Base-by-base conservation (phyloP, 345 rosid species). In the Gossypium stocksii region DNA sequence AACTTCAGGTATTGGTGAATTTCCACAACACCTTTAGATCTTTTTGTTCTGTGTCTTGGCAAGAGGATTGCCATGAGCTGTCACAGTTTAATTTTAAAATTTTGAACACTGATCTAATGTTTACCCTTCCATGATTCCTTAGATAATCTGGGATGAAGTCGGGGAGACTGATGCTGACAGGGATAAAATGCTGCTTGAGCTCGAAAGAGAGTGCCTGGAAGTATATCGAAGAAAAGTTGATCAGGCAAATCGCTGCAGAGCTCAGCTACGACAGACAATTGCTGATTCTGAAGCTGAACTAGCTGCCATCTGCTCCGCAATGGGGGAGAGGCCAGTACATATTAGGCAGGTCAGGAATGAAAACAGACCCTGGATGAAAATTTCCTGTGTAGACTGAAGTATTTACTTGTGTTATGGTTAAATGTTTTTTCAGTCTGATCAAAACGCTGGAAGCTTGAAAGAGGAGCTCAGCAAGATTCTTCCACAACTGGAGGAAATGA, bases 111-210 rank as follows among this genome's bases (percentile, higher is more conserved):
- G 11, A 70, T 63, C 19, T 56, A 56, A 56, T 45, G 27, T 61
- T 23, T 48, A 44, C 2, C 4, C 43, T 66, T 38, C 46, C 41
- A 20, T 77, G 58, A 2, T 70, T 75, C 23, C 1, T 61, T 72
- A 93, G 99, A 87, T 91, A 61, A 95, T 93, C 48, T 93, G 98
- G 98, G 89, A 91, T 85, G 99, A 96, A 85, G 93, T 96, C 62
- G 98, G 99, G 83, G 99, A 95, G 85, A 73, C 89, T 1, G 91
- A 91, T 73, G 53, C 83, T 25, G 97, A 93, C n/a, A 86, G 93
- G 80, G 99, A 95, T 67, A 83, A 86, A 78, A 91, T 91, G 97
- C 77, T 95, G 71, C 89, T 90, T 41, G 98, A 95, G 82, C 94
- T 95, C 53, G 98, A 95, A 75, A 93, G 84, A 77, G 98, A 95